Conservation (phyloP, 352 stramenopile species). For the Phytophthora idaei region DNA sequence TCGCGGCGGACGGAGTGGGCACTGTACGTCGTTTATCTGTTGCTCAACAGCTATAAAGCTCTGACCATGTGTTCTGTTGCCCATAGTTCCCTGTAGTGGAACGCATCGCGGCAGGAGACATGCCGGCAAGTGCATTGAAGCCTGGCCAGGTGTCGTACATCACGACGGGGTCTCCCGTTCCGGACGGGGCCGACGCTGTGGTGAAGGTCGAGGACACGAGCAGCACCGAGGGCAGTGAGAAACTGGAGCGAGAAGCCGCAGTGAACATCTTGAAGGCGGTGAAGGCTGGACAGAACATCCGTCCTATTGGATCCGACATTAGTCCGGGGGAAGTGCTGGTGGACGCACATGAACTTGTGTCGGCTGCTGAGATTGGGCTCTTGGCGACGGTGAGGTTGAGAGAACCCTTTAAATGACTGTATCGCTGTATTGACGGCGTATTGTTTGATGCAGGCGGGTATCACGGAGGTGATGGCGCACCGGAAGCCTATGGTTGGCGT, state of each 20-base stretch:
- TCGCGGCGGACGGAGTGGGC: constrained; percentile 81
- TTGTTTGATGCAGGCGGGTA: constrained; percentile 57
- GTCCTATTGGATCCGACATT: constrained; percentile 93
- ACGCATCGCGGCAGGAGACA: constrained; percentile 72
- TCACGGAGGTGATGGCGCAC: constrained; percentile 75
- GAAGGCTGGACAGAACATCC: constrained; percentile 75
- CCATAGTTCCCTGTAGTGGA: constrained; percentile 68
- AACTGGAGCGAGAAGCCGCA: constrained; percentile 37
- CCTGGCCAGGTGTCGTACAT: constrained; percentile 89
- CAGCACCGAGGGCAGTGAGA: constrained; percentile 44
- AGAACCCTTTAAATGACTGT: neutral
- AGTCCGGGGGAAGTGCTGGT: constrained; percentile 77
- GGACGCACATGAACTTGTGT: constrained; percentile 69
- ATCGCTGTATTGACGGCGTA: constrained; percentile 4
- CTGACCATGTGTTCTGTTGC: constrained; percentile 1
- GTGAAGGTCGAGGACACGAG: constrained; percentile 95
- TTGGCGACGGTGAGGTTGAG: constrained; percentile 79
- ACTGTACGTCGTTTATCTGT: constrained; percentile 34
- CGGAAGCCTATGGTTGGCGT: constrained; percentile 87
- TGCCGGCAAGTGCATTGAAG: constrained; percentile 44
- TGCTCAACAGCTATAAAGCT: neutral
- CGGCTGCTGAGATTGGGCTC: constrained; percentile 91
- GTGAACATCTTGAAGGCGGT: constrained; percentile 75
- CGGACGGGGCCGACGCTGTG: constrained; percentile 90
- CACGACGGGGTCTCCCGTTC: constrained; percentile 94